Evolutionary conservation across 306 rosid species (phyloP), one percentile per base, ranked within the genome.

Genomic region (Gynostemma pentaphyllum): DNA sequence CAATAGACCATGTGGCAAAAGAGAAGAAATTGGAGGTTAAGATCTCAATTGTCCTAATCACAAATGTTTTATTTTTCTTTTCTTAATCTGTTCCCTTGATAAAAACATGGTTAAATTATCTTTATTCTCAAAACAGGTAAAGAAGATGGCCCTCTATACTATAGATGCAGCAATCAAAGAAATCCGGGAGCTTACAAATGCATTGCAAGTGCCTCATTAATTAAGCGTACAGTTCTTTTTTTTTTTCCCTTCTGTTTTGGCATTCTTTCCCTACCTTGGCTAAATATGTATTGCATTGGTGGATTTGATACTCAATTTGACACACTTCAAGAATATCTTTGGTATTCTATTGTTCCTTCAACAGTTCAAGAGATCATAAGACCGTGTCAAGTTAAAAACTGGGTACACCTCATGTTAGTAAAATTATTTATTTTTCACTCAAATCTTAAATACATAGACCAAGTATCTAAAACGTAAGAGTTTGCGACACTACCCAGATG

Each of bases 141-240:
- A 78, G 86, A 88, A 78, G 82, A 86, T 81, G 81, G 91, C 95
- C 32, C 83, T 94, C 53, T 37, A 78, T 30, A 78, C 87, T 73
- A 78, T 94, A 53, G 80, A 79, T 70, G 68, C 81, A 47, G 99
- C 97, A 32, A 81, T 94, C 59, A 79, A 86, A 80, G 88, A 83
- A 80, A 80, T 84, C 22, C 85, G 83, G 29, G 89, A 86, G 80
- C 94, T 88, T 57, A 94, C 96, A n/a, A 69, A 88, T 78, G 77
- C 80, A 56, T 50, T 71, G 78, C 87, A 77, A 88, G 76, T 72
- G 70, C 62, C 65, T 46, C 48, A 68, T 53, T 52, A 53, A 64
- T 1, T 1, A 28, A 5, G n/a, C 44, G 68, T 57, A 60, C 37
- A 34, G 53, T 72, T 49, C 4, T 45, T 52, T 39, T 47, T 46